Evolutionary conservation across 345 rosid genomes (phyloP), one percentile per base, ranked within the genome.

Genomic region (Corymbia maculata): DNA sequence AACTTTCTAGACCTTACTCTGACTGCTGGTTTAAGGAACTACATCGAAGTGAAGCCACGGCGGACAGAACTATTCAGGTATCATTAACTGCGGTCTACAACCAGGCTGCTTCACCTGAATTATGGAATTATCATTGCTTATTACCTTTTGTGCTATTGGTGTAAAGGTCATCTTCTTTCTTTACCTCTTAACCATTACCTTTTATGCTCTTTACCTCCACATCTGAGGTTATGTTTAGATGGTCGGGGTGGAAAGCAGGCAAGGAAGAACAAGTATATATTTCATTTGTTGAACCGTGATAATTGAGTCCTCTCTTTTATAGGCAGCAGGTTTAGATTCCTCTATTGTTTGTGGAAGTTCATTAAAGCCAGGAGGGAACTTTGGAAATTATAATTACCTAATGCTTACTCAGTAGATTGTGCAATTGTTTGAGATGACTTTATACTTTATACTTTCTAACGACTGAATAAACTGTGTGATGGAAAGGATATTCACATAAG

Each of bases 31-130:
- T 87, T 96, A 92, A 93, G 92, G 90, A 90, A 93, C 85, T 97
- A 90, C 91, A 89, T 88, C 68, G 99, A 97, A 93, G 93, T 93
- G 91, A 94, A 92, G 91, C 99, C 98, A 61, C 68, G 88, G 49
- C 26, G 93, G 26, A 95, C 98, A 1, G 99, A 97, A 88, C 92
- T 97, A 50, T 97, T 97, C 93, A 90, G 98, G 99, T 97, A 92
- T 85, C 6, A 28, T 55, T 66, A 22, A 59, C 86, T 66, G 80
- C 7, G 88, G 88, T 42, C 53, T 64, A 85, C 55, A 28, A 49
- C 50, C 44, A 44, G 51, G 52, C 52, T 8, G 36, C 42, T 86
- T 19, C 49, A 22, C 75, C n/a, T n/a, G 75, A 64, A 64, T 64
- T 14, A 64, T 64, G 75, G 42, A 64, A 64, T 64, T n/a, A 14